These are phyloP conservation scores for Pichia sp. DNA, from an alignment of 1,139 yeast species.

Conservation along the genomic window DNA sequence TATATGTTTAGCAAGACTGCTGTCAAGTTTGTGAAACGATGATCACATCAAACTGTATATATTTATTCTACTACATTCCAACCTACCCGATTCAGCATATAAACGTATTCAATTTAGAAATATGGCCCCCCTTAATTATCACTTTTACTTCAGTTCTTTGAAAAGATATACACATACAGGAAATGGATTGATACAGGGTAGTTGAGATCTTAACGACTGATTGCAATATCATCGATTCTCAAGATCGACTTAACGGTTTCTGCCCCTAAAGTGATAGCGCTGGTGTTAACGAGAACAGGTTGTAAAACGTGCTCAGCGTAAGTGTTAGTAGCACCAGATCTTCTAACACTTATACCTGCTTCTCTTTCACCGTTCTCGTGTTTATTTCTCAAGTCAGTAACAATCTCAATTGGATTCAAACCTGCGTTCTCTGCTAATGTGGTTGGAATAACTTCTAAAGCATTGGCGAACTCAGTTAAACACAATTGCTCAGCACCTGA, in stretches of 20 bases:
- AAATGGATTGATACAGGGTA: too few relatives aligned
- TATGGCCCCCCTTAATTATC: too few relatives aligned
- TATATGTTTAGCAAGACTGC: conserved; percentile 67
- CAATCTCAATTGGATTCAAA: conserved; percentile 86
- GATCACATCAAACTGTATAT: neutral
- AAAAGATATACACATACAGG: too few relatives aligned
- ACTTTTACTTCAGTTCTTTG: too few relatives aligned
- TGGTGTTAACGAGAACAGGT: conserved; percentile 90
- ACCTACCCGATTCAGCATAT: too few relatives aligned
- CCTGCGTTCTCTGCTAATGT: conserved; percentile 99
- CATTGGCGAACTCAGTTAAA: conserved; percentile 93
- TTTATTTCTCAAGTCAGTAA: conserved; percentile 86
- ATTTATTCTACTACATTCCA: too few relatives aligned
- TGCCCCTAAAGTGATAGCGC: conserved; percentile 90
- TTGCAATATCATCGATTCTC: conserved; percentile 93
- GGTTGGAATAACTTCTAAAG: conserved; percentile 93
- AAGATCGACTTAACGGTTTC: conserved; percentile 94
- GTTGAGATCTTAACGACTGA: conserved; percentile 47
- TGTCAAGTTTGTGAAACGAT: conserved; percentile 32
- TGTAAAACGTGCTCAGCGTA: conserved; percentile 92
- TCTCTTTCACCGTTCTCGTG: conserved; percentile 88
- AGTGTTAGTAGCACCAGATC: conserved; percentile 90
- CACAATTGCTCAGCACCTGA: conserved; percentile 93
- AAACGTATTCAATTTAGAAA: too few relatives aligned
- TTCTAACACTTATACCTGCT: conserved; percentile 94